Conservation (phyloP, 768 basidiomycete species). For the Phylloporus sp. region DNA sequence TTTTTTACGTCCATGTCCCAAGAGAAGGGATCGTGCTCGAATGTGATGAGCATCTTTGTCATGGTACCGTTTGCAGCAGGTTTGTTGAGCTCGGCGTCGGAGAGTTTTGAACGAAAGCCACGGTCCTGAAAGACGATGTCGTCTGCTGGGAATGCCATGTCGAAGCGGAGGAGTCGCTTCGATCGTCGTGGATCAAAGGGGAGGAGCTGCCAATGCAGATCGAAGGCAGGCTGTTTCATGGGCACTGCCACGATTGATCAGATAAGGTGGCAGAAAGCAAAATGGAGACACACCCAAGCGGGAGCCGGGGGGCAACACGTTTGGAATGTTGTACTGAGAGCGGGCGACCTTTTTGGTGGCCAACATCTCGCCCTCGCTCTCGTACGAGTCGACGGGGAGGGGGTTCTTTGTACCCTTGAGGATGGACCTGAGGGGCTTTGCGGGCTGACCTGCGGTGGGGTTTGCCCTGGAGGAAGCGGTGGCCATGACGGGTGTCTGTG, state of each 20-base stretch:
- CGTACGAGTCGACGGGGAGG: slow-evolving; percentile 20
- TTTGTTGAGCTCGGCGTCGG: slow-evolving; percentile 38
- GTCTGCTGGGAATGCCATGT: slow-evolving; percentile 43
- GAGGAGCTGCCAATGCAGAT: slow-evolving; percentile 47
- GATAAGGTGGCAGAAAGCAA: slow-evolving; percentile 21
- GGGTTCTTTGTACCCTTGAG: slow-evolving; percentile 24
- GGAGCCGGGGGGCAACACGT: slow-evolving; percentile 20
- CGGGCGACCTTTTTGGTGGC: slow-evolving; percentile 20
- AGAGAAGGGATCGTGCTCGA: slow-evolving; percentile 32
- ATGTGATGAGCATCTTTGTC: slow-evolving; percentile 47
- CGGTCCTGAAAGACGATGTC: slow-evolving; percentile 22
- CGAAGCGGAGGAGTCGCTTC: slow-evolving; percentile 43
- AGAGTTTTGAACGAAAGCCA: slow-evolving; percentile 26
- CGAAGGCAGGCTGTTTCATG: slow-evolving; percentile 38
- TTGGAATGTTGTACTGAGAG: slow-evolving; percentile 21
- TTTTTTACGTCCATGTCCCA: slow-evolving; percentile 43
- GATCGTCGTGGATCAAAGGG: slow-evolving; percentile 33
- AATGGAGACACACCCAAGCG: slow-evolving; percentile 22
- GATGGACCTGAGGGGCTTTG: slow-evolving; percentile 26
- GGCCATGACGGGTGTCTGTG: slow-evolving; percentile 15
- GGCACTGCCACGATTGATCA: slow-evolving; percentile 30
- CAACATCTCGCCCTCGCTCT: slow-evolving; percentile 27
- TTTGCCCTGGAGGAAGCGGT: slow-evolving; percentile 17
- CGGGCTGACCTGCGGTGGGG: slow-evolving; percentile 20
- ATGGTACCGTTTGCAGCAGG: slow-evolving; percentile 40